phyloP scores from a whole-genome alignment of 257 asterid genomes.

The Solanum neorickii region DNA sequence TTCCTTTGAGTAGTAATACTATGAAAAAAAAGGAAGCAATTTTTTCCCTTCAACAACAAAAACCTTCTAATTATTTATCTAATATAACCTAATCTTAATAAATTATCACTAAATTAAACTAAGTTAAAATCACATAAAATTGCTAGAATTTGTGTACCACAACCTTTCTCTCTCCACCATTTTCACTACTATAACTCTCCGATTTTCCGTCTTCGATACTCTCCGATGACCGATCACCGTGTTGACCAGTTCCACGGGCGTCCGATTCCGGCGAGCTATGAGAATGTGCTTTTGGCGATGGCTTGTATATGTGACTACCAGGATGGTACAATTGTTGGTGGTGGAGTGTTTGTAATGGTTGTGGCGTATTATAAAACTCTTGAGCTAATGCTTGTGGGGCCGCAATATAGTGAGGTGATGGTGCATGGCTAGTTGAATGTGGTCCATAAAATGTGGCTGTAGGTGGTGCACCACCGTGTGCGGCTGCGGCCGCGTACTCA shows the following conservation, averaged over 20 bases:
- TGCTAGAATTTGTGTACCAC: constrained; percentile 1
- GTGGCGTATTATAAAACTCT: constrained; percentile 45
- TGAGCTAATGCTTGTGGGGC: constrained; percentile 22
- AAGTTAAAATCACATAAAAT: background rate
- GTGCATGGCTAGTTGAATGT: constrained; percentile 32
- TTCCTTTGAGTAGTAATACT: background rate
- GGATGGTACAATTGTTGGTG: constrained; percentile 58
- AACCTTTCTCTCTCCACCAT: constrained; percentile 39
- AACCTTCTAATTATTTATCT: background rate
- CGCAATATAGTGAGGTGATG: constrained; percentile 31
- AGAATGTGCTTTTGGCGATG: constrained; percentile 20
- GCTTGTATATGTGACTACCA: constrained; percentile 43
- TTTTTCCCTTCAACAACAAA: background rate
- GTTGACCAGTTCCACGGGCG: constrained; percentile 20
- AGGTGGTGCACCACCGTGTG: constrained; percentile 43
- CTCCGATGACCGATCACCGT: constrained; percentile 54
- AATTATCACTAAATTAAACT: background rate
- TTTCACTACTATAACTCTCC: constrained; percentile 60
- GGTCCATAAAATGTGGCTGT: constrained; percentile 51
- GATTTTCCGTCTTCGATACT: constrained; percentile 88
- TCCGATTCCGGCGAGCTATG: constrained; percentile 54
- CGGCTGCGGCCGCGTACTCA: constrained; percentile 65
- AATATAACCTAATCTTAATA: background rate
- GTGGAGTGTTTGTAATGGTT: constrained; percentile 23
- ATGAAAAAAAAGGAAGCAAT: background rate